phyloP scores from a whole-genome alignment of 176 grass and related monocot species.

The Elymus sibiricus region DNA sequence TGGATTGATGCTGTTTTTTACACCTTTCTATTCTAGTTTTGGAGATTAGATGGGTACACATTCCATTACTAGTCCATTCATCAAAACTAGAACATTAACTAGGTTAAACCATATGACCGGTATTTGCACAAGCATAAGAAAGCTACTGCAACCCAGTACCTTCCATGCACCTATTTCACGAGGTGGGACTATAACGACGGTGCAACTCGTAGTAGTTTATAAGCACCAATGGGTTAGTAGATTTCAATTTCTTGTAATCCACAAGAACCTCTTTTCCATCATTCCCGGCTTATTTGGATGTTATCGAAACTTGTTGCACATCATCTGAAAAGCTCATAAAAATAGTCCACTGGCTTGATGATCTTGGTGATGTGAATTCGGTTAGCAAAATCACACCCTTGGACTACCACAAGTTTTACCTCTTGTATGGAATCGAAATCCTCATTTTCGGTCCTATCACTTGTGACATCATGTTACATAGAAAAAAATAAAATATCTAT shows the following conservation, averaged over 20 bases:
- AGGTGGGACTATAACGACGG: no score
- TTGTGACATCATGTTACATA: neutral
- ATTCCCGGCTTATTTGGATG: no score
- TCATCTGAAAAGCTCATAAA: slow-evolving; percentile 35
- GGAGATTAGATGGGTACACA: neutral
- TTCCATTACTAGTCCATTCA: neutral
- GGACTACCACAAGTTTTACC: slow-evolving; percentile 47
- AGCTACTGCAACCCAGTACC: no score
- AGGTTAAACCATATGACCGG: no score
- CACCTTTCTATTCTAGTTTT: neutral
- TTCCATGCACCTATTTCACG: no score
- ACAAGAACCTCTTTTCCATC: no score
- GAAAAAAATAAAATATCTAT: no score
- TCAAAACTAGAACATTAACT: no score
- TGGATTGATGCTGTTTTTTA: neutral
- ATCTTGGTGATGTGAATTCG: slow-evolving; percentile 57
- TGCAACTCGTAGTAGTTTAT: no score
- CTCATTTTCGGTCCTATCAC: slow-evolving; percentile 33
- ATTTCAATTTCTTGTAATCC: no score
- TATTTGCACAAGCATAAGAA: no score
- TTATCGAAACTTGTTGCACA: slow-evolving; percentile 76
- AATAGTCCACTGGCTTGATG: slow-evolving; percentile 64
- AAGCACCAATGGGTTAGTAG: no score
- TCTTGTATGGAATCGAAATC: slow-evolving; percentile 55
- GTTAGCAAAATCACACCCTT: slow-evolving; percentile 32